Evolutionary conservation across 805 yeast species (phyloP).

Genomic region (Candida sanyiensis): DNA sequence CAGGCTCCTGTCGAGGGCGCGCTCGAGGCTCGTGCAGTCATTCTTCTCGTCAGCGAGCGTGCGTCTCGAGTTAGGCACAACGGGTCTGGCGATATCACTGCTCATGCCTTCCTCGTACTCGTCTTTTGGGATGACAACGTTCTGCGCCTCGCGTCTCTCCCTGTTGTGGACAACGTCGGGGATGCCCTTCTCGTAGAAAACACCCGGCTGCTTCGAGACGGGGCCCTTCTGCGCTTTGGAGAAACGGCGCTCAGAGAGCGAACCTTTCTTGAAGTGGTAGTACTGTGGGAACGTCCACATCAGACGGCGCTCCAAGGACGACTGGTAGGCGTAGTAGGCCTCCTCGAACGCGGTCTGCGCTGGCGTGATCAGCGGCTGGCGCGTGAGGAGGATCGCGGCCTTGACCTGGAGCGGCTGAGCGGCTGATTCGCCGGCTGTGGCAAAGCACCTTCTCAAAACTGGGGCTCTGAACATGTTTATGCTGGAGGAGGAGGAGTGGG

Average conservation of each 20-base stretch:
- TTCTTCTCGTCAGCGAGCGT: conserved; percentile 70
- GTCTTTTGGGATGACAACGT: conserved; percentile 60
- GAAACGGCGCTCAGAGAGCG: conserved; percentile 79
- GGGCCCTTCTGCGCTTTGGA: conserved; percentile 73
- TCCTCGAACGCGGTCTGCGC: conserved; percentile 67
- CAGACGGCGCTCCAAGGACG: conserved; percentile 78
- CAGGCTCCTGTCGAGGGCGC: conserved; percentile 73
- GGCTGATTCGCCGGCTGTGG: conserved; percentile 2
- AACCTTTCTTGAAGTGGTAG: conserved; percentile 86
- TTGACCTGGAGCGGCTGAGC: conserved; percentile 11
- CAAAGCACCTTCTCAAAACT: conserved; percentile 1
- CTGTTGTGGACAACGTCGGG: conserved; percentile 87
- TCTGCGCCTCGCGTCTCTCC: conserved; percentile 81
- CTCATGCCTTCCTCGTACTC: conserved; percentile 35
- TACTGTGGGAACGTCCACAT: conserved; percentile 98
- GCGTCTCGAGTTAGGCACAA: conserved; percentile 60
- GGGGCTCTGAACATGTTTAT: conserved; percentile 3
- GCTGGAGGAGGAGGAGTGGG: too few relatives aligned
- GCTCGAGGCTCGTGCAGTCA: conserved; percentile 65
- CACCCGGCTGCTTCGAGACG: conserved; percentile 62
- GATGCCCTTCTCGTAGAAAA: conserved; percentile 74
- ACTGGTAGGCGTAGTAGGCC: conserved; percentile 76
- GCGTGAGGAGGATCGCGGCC: conserved; percentile 61
- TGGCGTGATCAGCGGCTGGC: conserved; percentile 81
- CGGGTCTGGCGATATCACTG: conserved; percentile 61